These are phyloP conservation scores for Vitellaria paradoxa DNA, from an alignment of 179 eudicot genomes.

Conservation along the genomic window DNA sequence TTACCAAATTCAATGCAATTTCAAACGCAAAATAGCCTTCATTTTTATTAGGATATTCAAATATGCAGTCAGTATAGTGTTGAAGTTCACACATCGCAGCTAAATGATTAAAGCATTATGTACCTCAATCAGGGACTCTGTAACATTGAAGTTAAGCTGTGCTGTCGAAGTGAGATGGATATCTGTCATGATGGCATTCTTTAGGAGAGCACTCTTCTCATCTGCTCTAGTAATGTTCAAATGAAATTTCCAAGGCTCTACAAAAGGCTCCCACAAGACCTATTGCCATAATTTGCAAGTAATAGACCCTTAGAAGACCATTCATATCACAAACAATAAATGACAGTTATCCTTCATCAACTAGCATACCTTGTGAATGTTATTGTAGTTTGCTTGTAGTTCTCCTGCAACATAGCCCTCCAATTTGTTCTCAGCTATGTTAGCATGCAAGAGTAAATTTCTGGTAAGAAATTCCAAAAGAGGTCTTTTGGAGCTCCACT, in stretches of 20 bases:
- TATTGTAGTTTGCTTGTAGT: constrained; percentile 79
- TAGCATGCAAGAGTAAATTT: constrained; percentile 37
- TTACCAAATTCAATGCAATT: constrained; percentile 5
- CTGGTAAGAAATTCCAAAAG: constrained; percentile 62
- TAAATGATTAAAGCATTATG: constrained; percentile 7
- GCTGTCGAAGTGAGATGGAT: constrained; percentile 55
- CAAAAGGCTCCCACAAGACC: constrained; percentile 98
- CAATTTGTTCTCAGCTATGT: constrained; percentile 30
- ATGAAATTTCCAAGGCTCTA: constrained; percentile 90
- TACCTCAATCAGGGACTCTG: constrained; percentile 83
- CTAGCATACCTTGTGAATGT: constrained; percentile 74
- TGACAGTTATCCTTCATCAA: not conserved
- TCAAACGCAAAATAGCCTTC: not conserved
- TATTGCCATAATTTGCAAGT: constrained; percentile 26
- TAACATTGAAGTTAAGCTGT: constrained; percentile 76
- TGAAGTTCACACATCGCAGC: not conserved
- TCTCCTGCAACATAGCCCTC: constrained; percentile 46
- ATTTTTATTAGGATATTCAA: not conserved
- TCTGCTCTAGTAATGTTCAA: constrained; percentile 43
- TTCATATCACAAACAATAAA: not conserved
- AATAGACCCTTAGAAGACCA: constrained; percentile 9
- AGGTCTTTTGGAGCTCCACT: constrained; percentile 89
- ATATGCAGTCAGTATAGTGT: not conserved
- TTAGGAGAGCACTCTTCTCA: constrained; percentile 57
- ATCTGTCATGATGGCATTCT: constrained; percentile 43